Base-by-base conservation (phyloP, 306 rosid species). In the Myrica gale region DNA sequence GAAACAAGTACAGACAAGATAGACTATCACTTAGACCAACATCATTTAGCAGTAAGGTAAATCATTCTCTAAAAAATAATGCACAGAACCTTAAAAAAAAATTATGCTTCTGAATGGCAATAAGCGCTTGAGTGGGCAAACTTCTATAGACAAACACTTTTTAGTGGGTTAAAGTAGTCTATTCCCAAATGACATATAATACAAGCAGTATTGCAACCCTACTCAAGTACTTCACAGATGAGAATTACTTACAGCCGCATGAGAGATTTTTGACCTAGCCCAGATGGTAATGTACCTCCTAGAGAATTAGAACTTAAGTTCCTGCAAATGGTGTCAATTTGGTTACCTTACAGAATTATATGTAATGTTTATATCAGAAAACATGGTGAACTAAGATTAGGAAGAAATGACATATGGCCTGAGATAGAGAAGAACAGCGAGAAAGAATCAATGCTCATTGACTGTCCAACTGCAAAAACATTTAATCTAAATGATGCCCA, bases 301-400 rank as follows among this genome's bases (percentile, higher is more conserved):
- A 95, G 75, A 76, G 83, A 80, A 85, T 95, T 95, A 79, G 97
- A 84, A 76, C 93, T 90, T 74, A 95, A 82, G 82, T 95, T 95
- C 92, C 99, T 95, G 85, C 12, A 50, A 54, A 32, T 32, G 37
- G 37, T 32, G 37, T 32, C 37, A 32, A 32, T 32, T 3, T 32
- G 37, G 3, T 32, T 2, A 32, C 37, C 37, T 32, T 32, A 32
- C 37, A 32, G 37, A 32, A 32, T 32, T 32, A 32, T 32, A 2
- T 32, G 37, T 32, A 32, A 32, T 32, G 37, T 32, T 32, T 32
- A 32, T 32, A 32, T 32, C 37, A 32, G 37, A 32, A 32, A 32
- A 32, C 37, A 32, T 32, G 37, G 3, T 32, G 37, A 32, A 32
- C 37, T 32, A 32, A 32, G 37, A 2, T 32, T 32, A 32, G 37